A percentile compares a stretch with the other conserved stretches of the same genome.
phyloP scores from a whole-genome alignment of 2,329 filamentous ascomycete genomes.

The Pseudopithomyces maydicus region DNA sequence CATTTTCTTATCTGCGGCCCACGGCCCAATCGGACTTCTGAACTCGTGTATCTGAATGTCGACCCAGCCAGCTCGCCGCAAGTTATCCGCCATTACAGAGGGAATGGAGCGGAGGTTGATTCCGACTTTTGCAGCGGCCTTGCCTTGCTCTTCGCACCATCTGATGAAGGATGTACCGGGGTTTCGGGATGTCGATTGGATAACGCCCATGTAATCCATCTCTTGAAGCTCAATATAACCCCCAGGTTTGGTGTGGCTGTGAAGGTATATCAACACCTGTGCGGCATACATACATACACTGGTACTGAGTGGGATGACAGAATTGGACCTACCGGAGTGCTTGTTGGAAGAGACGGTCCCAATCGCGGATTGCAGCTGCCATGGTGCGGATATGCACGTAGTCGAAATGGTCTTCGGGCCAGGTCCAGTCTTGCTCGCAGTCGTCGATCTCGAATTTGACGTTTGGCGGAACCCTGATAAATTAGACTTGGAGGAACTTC shows the following conservation, averaged over 20 bases:
- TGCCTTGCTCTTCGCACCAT: conserved; percentile 26
- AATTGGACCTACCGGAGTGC: not conserved
- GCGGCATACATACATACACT: not conserved
- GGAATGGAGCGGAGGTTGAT: conserved; percentile 21
- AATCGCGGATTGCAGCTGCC: conserved; percentile 19
- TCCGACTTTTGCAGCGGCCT: conserved; percentile 27
- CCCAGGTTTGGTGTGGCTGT: conserved; percentile 22
- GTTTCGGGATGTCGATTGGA: conserved; percentile 23
- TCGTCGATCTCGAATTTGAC: conserved; percentile 37
- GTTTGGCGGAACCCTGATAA: conserved; percentile 26
- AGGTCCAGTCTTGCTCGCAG: conserved; percentile 34
- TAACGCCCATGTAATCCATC: conserved; percentile 28
- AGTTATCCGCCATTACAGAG: conserved; percentile 9
- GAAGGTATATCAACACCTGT: too few species aligned
- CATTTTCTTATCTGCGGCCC: conserved; percentile 25
- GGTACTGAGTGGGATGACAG: not conserved
- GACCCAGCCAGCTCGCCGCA: conserved; percentile 26
- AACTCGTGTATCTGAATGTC: conserved; percentile 24
- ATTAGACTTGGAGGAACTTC: conserved; percentile 2
- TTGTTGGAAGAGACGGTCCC: conserved; percentile 15
- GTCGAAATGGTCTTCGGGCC: conserved; percentile 19
- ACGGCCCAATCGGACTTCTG: conserved; percentile 27
- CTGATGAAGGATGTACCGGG: conserved; percentile 23
- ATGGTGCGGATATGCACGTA: conserved; percentile 19
- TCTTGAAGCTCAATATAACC: conserved; percentile 37